Evolutionary conservation across 1,284 basidiomycete genomes (phyloP).

Genomic region (Cerioporus squamosus): DNA sequence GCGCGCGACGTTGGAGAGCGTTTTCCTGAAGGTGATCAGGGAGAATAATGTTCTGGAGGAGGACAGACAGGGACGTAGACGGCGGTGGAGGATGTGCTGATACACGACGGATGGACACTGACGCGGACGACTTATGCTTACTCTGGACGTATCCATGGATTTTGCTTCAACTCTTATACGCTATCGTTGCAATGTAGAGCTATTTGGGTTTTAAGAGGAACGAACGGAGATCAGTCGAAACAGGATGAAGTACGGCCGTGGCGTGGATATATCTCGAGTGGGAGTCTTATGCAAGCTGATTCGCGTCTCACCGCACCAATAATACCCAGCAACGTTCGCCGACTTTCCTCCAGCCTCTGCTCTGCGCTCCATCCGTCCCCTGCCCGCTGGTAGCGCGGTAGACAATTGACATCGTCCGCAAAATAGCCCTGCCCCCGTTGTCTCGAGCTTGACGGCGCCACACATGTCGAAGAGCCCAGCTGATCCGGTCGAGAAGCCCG

Average conservation of each 20-base stretch:
- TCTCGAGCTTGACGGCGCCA: not conserved
- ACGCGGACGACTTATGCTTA: not conserved
- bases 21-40: conserved; percentile 75
- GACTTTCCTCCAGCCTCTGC: not conserved
- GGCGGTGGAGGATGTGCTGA: conserved; percentile 33
- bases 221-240: conserved; percentile 7
- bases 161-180: not conserved
- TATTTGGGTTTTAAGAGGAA: not conserved
- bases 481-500: conserved; percentile 24
- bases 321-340: conserved; percentile 27
- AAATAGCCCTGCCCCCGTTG: not conserved
- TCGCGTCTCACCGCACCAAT: conserved; percentile 22
- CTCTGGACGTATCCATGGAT: not conserved
- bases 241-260: conserved; percentile 3
- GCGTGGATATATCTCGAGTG: conserved; percentile 2
- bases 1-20: conserved; percentile 68
- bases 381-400: not conserved
- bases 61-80: conserved; percentile 37
- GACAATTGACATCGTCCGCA: no score
- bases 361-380: not conserved
- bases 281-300: conserved; percentile 27
- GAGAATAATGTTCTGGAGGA: conserved; percentile 66
- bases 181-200: conserved; percentile 1
- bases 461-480: conserved; percentile 24
- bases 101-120: not conserved